Evolutionary conservation across 2,329 filamentous ascomycete genomes (phyloP).

Genomic region (Chaetomiaceae sp.): DNA sequence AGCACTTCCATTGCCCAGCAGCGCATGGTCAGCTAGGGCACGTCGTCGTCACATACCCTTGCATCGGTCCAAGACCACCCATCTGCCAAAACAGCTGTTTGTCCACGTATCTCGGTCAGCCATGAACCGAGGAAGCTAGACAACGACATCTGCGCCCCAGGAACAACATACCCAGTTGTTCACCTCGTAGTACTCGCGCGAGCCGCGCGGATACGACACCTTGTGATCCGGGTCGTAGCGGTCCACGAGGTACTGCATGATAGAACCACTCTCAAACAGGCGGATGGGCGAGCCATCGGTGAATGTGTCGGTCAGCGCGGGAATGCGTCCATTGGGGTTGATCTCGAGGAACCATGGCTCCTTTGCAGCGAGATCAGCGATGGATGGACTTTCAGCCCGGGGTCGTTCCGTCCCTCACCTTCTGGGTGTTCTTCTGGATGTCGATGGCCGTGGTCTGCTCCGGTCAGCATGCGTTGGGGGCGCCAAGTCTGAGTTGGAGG

Average conservation of each 20-base stretch:
- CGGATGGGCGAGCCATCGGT: conserved; percentile 65
- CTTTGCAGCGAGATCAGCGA: background rate
- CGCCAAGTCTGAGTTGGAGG: background rate
- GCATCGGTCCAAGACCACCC: conserved; percentile 77
- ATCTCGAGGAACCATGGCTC: conserved; percentile 82
- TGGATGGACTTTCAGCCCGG: background rate
- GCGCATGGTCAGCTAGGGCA: background rate
- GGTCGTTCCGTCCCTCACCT: background rate
- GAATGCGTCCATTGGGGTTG: conserved; percentile 90
- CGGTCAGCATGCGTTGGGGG: background rate
- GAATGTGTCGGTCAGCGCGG: conserved; percentile 75
- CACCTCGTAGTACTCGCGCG: conserved; percentile 70
- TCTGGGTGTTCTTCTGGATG: conserved; percentile 36
- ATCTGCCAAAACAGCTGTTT: conserved; percentile 57
- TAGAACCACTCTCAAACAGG: conserved; percentile 77
- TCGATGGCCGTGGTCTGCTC: conserved; percentile 54
- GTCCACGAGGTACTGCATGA: conserved; percentile 77
- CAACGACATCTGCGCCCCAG: no score
- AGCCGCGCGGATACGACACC: conserved; percentile 68
- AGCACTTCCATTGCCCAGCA: background rate
- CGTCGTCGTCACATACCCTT: conserved; percentile 37
- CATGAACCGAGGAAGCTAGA: no score
- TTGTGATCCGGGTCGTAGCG: conserved; percentile 77
- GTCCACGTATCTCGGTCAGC: no score
- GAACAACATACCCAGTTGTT: conserved; percentile 71